Percentiles rank a stretch among this genome's conserved stretches.
phyloP scores from a whole-genome alignment of 2,329 filamentous ascomycete genomes.

The Hymenoscyphus salicellus region DNA sequence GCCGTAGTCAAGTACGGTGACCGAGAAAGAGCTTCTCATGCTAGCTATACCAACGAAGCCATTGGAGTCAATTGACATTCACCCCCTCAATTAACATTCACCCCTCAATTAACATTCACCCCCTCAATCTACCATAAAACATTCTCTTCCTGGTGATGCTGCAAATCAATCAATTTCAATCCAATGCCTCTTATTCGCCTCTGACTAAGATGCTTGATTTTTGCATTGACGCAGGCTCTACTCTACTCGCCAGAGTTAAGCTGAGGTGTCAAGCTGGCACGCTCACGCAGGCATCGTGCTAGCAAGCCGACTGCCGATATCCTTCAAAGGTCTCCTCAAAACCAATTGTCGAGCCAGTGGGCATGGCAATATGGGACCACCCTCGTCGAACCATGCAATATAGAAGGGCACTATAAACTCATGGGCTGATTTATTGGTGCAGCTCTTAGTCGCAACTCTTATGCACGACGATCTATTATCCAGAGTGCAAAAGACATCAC shows the following conservation, averaged over 20 bases:
- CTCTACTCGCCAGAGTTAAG: background rate
- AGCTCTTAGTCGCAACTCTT: constrained; percentile 1
- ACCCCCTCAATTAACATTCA: background rate
- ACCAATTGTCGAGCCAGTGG: background rate
- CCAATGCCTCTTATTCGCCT: background rate
- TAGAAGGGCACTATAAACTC: background rate
- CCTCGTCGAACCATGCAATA: background rate
- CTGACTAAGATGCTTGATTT: constrained; percentile 1
- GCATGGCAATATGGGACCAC: background rate
- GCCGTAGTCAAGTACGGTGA: no score
- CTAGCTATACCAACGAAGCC: background rate
- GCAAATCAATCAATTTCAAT: no score
- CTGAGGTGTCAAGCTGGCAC: background rate
- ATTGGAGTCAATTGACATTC: background rate
- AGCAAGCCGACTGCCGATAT: background rate
- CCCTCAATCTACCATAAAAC: background rate
- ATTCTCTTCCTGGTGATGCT: background rate
- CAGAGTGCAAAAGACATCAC: constrained; percentile 19
- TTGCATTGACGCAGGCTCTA: background rate
- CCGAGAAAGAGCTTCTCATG: no score
- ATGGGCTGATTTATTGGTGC: constrained; percentile 4
- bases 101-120: background rate
- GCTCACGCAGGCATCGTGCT: background rate
- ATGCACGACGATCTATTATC: constrained; percentile 24
- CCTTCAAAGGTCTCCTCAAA: background rate